Evolutionary conservation across 2,329 filamentous ascomycete genomes (phyloP), one percentile per base, ranked within the genome.

Genomic region (Aureobasidium melanogenum): DNA sequence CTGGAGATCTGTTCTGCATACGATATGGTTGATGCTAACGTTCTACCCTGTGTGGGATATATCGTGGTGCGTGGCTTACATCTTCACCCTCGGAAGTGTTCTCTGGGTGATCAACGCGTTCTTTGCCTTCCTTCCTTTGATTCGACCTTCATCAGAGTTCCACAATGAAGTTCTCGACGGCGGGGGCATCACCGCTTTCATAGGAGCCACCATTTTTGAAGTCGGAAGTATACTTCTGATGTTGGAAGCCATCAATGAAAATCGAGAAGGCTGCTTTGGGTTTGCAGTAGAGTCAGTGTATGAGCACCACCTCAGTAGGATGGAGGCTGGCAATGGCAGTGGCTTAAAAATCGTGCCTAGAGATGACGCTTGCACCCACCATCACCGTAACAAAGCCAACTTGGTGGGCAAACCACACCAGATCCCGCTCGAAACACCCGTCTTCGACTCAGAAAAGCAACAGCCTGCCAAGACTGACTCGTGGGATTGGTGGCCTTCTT

Each of bases 131-230:
- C 74, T 88, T 1, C 87, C 87, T 0, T 71, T 85, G 1, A 75
- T 76, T 26, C 70, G 73, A 7, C 84, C 85, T 0, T 74, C 68
- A 0, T 79, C 79, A 0, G 77, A 80, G 61, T 88, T 88, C 66
- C 47, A 72, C 0, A 76, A 76, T 32, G 85, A 88, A 70, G 71
- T 74, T 0, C 63, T 76, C 8, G 74, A 75, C 64, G 86, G 76
- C 0, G 85, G 83, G 3, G 87, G 85, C 1, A 77, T 87, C 24
- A 84, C 82, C 0, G 84, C 83, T 0, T 84, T 87, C 66, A 77
- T 88, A n/a, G 86, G 86, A 4, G 85, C 85, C 0, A 86, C 84
- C 0, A 73, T 88, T 7, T 88, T 89, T 69, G 84, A 86, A 65
- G 59, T 86, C 4, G 86, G 85, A 0, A 84, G 82, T 38, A 68